Conservation (phyloP, 78 protist genomes). For the Dictyostelium purpureum region DNA sequence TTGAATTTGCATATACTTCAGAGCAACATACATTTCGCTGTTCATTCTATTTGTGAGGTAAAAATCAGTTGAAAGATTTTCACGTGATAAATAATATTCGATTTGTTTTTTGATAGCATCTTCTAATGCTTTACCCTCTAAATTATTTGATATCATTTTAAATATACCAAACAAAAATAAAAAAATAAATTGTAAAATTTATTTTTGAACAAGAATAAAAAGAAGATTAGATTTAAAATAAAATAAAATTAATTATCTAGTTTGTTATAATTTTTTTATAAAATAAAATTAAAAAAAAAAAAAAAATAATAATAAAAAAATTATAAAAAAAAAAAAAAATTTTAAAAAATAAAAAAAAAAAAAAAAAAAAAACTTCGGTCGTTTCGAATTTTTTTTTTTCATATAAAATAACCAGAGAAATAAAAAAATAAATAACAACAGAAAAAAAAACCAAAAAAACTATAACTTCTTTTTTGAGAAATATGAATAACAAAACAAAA, state of each 20-base stretch:
- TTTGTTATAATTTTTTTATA: neutral
- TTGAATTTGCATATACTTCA: constrained; percentile 61
- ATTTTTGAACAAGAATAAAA: neutral
- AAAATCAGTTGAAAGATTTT: constrained; percentile 63
- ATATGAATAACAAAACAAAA: neutral
- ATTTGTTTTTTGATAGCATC: constrained; percentile 68
- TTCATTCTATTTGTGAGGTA: constrained; percentile 62
- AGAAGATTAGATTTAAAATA: neutral
- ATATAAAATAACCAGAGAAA: too few species aligned
- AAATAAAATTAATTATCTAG: neutral
- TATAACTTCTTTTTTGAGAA: neutral
- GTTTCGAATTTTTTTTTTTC: too few species aligned
- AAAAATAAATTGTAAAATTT: neutral
- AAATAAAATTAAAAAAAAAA: neutral
- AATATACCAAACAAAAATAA: too few species aligned
- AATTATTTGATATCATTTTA: neutral
- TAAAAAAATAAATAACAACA: too few species aligned
- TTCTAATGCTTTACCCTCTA: constrained; percentile 47
- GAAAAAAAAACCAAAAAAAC: too few species aligned
- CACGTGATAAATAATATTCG: constrained; percentile 75
- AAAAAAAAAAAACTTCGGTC: too few species aligned
- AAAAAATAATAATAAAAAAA: neutral
- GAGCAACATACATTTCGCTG: constrained; percentile 62
- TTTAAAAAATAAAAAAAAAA: neutral
- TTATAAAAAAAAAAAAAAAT: neutral